Conservation (phyloP, 83 land plant species). For the Thuja plicata region DNA sequence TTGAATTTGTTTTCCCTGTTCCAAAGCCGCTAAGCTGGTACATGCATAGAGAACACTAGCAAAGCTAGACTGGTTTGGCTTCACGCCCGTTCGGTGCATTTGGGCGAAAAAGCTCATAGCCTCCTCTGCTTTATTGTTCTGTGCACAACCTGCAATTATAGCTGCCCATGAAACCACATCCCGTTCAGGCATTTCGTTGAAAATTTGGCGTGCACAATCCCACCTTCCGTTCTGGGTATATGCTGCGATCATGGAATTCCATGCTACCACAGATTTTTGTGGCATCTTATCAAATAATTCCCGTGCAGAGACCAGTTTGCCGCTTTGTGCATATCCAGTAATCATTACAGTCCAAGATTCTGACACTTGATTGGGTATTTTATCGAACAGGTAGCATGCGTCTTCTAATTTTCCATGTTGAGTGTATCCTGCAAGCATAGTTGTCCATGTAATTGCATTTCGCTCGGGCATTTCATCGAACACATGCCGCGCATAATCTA, state of each 20-base stretch:
- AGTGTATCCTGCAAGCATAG: background rate
- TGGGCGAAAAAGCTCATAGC: conserved; percentile 12
- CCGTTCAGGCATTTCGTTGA: background rate
- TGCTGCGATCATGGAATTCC: background rate
- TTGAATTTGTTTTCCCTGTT: background rate
- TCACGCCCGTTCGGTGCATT: conserved; percentile 10
- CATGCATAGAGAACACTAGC: background rate
- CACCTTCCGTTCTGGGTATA: background rate
- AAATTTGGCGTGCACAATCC: background rate
- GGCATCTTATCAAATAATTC: conserved; percentile 4
- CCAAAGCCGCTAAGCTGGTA: background rate
- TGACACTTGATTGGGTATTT: background rate
- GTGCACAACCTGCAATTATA: conserved; percentile 7
- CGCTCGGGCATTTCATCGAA: background rate
- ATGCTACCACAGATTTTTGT: background rate
- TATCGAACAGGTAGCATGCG: background rate
- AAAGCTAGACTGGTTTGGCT: background rate
- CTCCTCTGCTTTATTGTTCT: background rate
- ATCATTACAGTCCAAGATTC: conserved; percentile 2
- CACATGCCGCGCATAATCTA: background rate
- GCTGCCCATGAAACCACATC: conserved; percentile 13
- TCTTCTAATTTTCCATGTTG: background rate
- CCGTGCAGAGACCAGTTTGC: background rate
- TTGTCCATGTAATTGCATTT: background rate
- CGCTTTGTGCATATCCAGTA: background rate